Evolutionary conservation across 2,329 filamentous ascomycete genomes (phyloP).

Genomic region (Botrytis cinerea): DNA sequence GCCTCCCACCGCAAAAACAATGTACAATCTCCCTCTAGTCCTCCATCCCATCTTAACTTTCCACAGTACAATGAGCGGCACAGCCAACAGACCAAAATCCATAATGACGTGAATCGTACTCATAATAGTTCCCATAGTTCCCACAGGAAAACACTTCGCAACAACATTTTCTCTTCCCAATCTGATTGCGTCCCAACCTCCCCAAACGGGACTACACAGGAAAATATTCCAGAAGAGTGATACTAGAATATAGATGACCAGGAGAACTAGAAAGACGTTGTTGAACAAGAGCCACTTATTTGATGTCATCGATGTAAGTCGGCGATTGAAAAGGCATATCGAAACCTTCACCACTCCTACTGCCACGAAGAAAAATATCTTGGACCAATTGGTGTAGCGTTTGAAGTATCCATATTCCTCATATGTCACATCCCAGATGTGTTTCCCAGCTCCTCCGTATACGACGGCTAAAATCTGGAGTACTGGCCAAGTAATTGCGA

Average conservation of each 20-base stretch:
- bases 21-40: constrained; percentile 41
- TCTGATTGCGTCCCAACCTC: constrained; percentile 18
- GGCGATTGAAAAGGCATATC: constrained; percentile 44
- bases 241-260: constrained; percentile 3
- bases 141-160: constrained; percentile 11
- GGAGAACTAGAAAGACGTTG: constrained; percentile 35
- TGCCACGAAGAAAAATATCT: constrained; percentile 98
- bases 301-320: constrained; percentile 42
- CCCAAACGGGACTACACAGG: constrained; percentile 6
- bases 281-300: constrained; percentile 40
- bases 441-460: constrained; percentile 38
- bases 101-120: constrained; percentile 43
- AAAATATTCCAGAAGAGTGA: constrained; percentile 19
- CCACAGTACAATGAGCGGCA: constrained; percentile 44
- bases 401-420: constrained; percentile 50
- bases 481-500: constrained; percentile 39
- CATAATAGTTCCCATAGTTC: constrained; percentile 34
- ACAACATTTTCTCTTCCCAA: background rate
- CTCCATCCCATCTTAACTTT: constrained; percentile 40
- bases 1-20: constrained; percentile 42
- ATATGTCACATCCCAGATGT: constrained; percentile 43
- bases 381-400: constrained; percentile 82
- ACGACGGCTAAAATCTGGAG: constrained; percentile 38
- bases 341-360: constrained; percentile 45
- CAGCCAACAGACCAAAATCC: constrained; percentile 42